phyloP scores from a whole-genome alignment of 208 protist species.

The Leishmania gerbilli region DNA sequence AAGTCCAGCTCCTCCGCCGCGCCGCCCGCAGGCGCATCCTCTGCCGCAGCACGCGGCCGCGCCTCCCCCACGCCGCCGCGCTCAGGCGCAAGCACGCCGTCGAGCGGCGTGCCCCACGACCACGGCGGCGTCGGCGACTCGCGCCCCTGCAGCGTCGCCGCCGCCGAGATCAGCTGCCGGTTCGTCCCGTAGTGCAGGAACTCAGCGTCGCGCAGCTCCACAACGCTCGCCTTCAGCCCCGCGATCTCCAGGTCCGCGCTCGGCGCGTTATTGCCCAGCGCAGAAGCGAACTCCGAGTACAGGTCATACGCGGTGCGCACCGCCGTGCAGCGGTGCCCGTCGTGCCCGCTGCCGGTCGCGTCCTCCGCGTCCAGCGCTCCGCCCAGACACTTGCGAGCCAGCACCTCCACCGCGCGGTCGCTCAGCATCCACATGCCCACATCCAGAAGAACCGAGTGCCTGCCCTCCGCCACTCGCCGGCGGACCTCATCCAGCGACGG shows the following conservation, averaged over 20 bases:
- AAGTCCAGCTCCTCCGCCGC: slow-evolving; percentile 11
- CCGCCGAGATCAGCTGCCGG: slow-evolving; percentile 40
- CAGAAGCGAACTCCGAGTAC: slow-evolving; percentile 42
- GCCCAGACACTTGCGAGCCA: slow-evolving; percentile 29
- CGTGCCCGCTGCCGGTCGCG: neutral
- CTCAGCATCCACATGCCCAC: slow-evolving; percentile 57
- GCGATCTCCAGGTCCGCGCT: slow-evolving; percentile 8
- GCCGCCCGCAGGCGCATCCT: neutral
- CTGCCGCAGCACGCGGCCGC: neutral
- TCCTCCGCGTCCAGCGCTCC: neutral
- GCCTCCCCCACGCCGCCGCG: neutral
- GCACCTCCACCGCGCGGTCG: slow-evolving; percentile 39
- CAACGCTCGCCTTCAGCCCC: slow-evolving; percentile 34
- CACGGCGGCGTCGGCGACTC: slow-evolving; percentile 29
- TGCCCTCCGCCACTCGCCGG: slow-evolving; percentile 4
- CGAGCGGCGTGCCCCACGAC: slow-evolving; percentile 27
- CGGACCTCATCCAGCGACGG: slow-evolving; percentile 38
- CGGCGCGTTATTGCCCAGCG: slow-evolving; percentile 29
- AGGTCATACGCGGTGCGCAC: slow-evolving; percentile 40
- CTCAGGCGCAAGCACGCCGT: slow-evolving; percentile 23
- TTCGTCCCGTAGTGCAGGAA: slow-evolving; percentile 57
- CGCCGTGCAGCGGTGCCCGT: slow-evolving; percentile 4
- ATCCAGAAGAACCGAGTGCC: slow-evolving; percentile 34
- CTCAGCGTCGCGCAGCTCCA: slow-evolving; percentile 33
- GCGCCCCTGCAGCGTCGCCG: slow-evolving; percentile 23